Evolutionary conservation across 345 rosid species (phyloP), one percentile per base, ranked within the genome.

Genomic region (Arabis hirsuta): DNA sequence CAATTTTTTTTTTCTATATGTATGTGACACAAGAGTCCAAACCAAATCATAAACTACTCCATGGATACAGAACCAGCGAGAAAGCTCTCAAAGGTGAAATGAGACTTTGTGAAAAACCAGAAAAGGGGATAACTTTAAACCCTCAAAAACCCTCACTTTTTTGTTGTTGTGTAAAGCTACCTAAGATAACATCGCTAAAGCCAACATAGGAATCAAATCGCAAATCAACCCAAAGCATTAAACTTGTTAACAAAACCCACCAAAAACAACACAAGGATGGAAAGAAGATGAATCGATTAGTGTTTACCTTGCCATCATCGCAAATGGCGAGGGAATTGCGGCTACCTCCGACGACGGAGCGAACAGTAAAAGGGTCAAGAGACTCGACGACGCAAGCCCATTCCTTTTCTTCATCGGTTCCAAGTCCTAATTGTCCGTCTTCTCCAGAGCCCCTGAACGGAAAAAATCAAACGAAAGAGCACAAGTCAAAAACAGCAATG

Each of bases 291-390:
- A 47, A 60, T 43, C 10, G 63, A 38, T 10, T 3, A 22, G 16
- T 12, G 38, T 6, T 34, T 47, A 96, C 99, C 96, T 87, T 88
- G 80, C 98, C 99, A 63, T 87, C 96, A 55, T 89, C 91, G 62
- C 96, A 90, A 73, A 96, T 96, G 81, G 99, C 95, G 72, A 96
- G 98, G 61, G 99, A 96, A 83, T 92, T 92, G 31, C 98, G 93
- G 76, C 98, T 92, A 13, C 99, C 98, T 38, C 92, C 97, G 50
- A 96, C 98, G 44, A 96, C 90, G 20, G 96, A 96, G 73, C 87
- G 87, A 45, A 96, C 95, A 13, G 71, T 66, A 65, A 73, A 76
- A 51, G 89, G 82, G 69, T 90, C 82, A 11, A 92, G 91, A 78
- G 95, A 89, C 55, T 84, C 73, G 53, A 96, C 83, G 50, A 77